These are phyloP conservation scores for Penicillium lagena DNA, from an alignment of 495 filamentous ascomycete species.

Conservation along the genomic window DNA sequence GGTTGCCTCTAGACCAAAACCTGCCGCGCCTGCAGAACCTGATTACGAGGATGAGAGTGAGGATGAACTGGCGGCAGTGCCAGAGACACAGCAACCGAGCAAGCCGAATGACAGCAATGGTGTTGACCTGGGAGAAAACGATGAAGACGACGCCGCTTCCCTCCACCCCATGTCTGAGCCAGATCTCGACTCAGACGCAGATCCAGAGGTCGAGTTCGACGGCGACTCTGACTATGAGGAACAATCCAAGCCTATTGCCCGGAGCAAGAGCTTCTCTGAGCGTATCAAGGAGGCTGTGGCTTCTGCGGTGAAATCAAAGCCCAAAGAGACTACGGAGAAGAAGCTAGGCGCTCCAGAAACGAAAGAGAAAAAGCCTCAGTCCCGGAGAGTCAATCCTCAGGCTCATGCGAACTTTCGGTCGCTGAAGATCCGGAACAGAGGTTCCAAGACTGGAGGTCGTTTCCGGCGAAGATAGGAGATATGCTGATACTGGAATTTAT, in stretches of 20 bases:
- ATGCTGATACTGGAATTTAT: conserved; percentile 7
- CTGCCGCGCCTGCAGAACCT: conserved; percentile 13
- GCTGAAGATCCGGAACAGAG: conserved; percentile 66
- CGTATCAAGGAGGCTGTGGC: conserved; percentile 39
- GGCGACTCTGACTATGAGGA: conserved; percentile 27
- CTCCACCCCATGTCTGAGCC: conserved; percentile 29
- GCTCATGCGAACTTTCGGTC: conserved; percentile 80
- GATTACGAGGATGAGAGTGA: conserved; percentile 21
- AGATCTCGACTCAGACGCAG: conserved; percentile 19
- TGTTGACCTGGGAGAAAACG: conserved; percentile 10
- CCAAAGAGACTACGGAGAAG: conserved; percentile 20
- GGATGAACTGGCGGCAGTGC: conserved; percentile 23
- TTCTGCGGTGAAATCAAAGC: conserved; percentile 17
- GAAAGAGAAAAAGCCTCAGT: conserved; percentile 47
- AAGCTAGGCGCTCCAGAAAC: conserved; percentile 20
- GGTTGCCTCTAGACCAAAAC: conserved; percentile 31
- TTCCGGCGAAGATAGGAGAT: conserved; percentile 37
- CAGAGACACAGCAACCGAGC: conserved; percentile 26
- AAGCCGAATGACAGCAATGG: conserved; percentile 1
- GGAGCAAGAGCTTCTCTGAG: conserved; percentile 38
- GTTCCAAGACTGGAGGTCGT: conserved; percentile 37
- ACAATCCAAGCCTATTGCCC: conserved; percentile 12
- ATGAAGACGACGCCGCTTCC: conserved; percentile 22
- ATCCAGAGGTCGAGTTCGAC: conserved; percentile 16
- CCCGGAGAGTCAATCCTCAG: conserved; percentile 62